A percentile compares a stretch with the other conserved stretches of the same genome.
Evolutionary conservation across 441 rosid species (phyloP).

Genomic region (Gossypium trilobum): DNA sequence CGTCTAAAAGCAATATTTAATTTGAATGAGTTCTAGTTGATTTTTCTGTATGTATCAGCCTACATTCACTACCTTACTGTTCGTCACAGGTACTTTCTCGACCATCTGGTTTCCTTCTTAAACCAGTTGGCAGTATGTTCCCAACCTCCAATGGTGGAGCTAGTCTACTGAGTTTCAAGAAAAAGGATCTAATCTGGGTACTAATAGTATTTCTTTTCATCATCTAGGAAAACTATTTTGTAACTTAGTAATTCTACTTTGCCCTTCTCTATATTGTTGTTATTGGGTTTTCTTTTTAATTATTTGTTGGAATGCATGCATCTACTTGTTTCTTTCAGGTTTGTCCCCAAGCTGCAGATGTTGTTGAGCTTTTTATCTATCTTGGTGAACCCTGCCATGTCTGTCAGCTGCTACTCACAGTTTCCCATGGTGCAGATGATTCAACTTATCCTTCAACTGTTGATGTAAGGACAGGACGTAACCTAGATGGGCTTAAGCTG

Average conservation of each 20-base stretch:
- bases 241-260: conserved; percentile 1
- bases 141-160: conserved; percentile 49
- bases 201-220: conserved; percentile 17
- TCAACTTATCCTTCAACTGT: conserved; percentile 74
- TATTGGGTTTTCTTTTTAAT: not conserved
- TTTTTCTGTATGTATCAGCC: conserved; percentile 3
- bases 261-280: not conserved
- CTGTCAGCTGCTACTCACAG: conserved; percentile 79
- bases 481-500: conserved; percentile 69
- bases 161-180: conserved; percentile 67
- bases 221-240: conserved; percentile 7
- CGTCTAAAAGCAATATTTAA: not conserved
- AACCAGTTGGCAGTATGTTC: conserved; percentile 66
- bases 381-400: conserved; percentile 95
- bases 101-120: conserved; percentile 73
- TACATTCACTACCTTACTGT: conserved; percentile 23
- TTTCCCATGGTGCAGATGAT: conserved; percentile 90
- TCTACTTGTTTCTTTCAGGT: conserved; percentile 43
- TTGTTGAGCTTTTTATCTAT: conserved; percentile 77
- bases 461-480: conserved; percentile 82
- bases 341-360: conserved; percentile 74
- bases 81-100: conserved; percentile 70
- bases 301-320: not conserved
- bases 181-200: conserved; percentile 84
- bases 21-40: not conserved